Evolutionary conservation across 2,329 filamentous ascomycete genomes (phyloP).

Genomic region (Sarocladiaceae sp.): DNA sequence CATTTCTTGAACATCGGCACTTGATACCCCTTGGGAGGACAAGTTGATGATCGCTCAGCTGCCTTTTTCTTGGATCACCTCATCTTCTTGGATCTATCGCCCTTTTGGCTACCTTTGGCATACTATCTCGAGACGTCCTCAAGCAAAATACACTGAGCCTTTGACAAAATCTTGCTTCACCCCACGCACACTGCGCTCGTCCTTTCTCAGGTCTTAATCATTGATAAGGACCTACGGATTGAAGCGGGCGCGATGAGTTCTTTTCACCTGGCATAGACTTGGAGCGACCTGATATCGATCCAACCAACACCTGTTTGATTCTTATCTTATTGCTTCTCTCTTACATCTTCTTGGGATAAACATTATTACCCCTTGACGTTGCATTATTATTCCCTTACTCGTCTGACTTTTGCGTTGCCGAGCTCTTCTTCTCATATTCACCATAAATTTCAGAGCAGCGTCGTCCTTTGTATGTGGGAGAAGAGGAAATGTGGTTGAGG

Average conservation of each 20-base stretch:
- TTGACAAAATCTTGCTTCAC: constrained; percentile 1
- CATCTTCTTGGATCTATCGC: not conserved
- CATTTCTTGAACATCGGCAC: constrained; percentile 7
- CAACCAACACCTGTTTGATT: constrained; percentile 2
- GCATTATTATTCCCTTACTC: constrained; percentile 4
- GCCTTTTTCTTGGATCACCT: not conserved
- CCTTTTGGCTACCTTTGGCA: not conserved
- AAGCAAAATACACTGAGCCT: constrained; percentile 1
- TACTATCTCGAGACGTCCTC: not conserved
- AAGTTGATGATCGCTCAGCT: constrained; percentile 5
- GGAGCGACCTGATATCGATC: not conserved
- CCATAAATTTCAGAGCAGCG: too few relatives aligned
- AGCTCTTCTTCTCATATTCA: too few relatives aligned
- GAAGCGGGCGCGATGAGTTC: not conserved
- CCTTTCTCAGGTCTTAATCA: not conserved
- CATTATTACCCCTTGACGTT: not conserved
- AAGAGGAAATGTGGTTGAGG: too few relatives aligned
- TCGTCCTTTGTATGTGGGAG: too few relatives aligned
- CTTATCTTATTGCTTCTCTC: not conserved
- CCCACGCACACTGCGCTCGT: not conserved
- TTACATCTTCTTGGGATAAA: not conserved
- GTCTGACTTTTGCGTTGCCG: too few relatives aligned
- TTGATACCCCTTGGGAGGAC: constrained; percentile 10
- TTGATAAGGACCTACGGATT: not conserved
- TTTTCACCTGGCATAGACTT: constrained; percentile 4